These are phyloP conservation scores for Podaxis rugospora DNA, from an alignment of 768 basidiomycete genomes.

Conservation along the genomic window DNA sequence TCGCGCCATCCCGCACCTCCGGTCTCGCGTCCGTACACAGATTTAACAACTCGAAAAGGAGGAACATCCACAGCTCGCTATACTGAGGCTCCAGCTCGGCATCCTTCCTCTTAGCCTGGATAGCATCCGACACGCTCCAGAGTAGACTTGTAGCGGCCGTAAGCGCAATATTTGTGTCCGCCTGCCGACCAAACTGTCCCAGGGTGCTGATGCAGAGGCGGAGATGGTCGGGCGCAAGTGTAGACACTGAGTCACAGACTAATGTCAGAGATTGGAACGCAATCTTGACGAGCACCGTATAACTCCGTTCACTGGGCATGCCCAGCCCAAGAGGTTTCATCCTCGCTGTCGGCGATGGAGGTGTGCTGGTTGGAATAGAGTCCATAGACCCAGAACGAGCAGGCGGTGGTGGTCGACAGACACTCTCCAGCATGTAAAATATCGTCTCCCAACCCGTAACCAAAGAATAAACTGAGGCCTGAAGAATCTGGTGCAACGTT, in stretches of 20 bases:
- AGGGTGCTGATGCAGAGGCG: slow-evolving; percentile 87
- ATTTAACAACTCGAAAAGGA: slow-evolving; percentile 77
- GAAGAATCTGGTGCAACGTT: slow-evolving; percentile 84
- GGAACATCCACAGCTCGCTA: slow-evolving; percentile 90
- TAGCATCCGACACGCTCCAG: slow-evolving; percentile 95
- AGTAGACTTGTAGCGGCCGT: slow-evolving; percentile 90
- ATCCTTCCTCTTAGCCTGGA: slow-evolving; percentile 77
- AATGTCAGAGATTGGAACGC: slow-evolving; percentile 92
- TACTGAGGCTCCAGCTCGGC: slow-evolving; percentile 65
- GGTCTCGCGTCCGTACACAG: slow-evolving; percentile 78
- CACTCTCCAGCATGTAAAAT: slow-evolving; percentile 87
- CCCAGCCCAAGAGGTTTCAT: slow-evolving; percentile 48
- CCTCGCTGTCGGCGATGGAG: slow-evolving; percentile 32
- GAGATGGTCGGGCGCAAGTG: slow-evolving; percentile 75
- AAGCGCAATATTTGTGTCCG: slow-evolving; percentile 93
- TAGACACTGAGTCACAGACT: slow-evolving; percentile 89
- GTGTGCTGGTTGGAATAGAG: slow-evolving; percentile 32
- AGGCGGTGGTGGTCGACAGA: slow-evolving; percentile 51
- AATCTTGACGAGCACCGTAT: slow-evolving; percentile 77
- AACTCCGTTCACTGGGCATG: slow-evolving; percentile 62
- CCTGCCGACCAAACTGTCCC: slow-evolving; percentile 87
- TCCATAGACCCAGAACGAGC: slow-evolving; percentile 34
- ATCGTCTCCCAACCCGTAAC: slow-evolving; percentile 92
- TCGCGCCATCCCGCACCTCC: slow-evolving; percentile 90
- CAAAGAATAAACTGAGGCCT: slow-evolving; percentile 87